Evolutionary conservation across 805 yeast genomes (phyloP).

Genomic region (Wickerhamomyces sydowiorum): DNA sequence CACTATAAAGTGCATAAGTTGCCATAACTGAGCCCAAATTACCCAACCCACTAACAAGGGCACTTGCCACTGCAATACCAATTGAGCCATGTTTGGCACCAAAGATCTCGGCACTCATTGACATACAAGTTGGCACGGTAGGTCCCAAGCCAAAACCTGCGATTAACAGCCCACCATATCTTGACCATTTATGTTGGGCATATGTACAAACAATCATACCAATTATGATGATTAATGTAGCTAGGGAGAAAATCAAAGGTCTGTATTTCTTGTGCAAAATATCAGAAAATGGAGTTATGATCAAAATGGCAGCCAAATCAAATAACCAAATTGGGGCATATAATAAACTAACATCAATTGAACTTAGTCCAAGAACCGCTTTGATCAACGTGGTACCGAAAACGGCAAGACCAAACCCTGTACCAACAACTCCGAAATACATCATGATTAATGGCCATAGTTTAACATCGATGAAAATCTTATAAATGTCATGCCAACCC

Average conservation of each 20-base stretch:
- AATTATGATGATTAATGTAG: conserved; percentile 61
- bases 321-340: conserved; percentile 91
- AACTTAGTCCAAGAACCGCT: conserved; percentile 50
- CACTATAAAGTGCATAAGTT: conserved; percentile 78
- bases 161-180: conserved; percentile 74
- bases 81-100: conserved; percentile 70
- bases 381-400: conserved; percentile 76
- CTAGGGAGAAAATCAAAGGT: conserved; percentile 53
- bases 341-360: conserved; percentile 66
- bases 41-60: conserved; percentile 81
- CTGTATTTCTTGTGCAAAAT: conserved; percentile 46
- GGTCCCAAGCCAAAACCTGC: conserved; percentile 89
- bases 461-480: conserved; percentile 54
- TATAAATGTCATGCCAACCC: conserved; percentile 52
- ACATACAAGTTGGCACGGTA: conserved; percentile 84
- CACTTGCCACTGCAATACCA: conserved; percentile 79
- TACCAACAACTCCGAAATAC: conserved; percentile 92
- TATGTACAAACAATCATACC: conserved; percentile 76
- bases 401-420: conserved; percentile 83
- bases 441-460: conserved; percentile 78
- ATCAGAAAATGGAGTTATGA: conserved; percentile 79
- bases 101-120: conserved; percentile 76
- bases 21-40: conserved; percentile 82
- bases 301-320: conserved; percentile 68
- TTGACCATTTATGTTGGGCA: conserved; percentile 68